These are phyloP conservation scores for Starmera pachycereana DNA, from an alignment of 805 yeast genomes.

Conservation along the genomic window DNA sequence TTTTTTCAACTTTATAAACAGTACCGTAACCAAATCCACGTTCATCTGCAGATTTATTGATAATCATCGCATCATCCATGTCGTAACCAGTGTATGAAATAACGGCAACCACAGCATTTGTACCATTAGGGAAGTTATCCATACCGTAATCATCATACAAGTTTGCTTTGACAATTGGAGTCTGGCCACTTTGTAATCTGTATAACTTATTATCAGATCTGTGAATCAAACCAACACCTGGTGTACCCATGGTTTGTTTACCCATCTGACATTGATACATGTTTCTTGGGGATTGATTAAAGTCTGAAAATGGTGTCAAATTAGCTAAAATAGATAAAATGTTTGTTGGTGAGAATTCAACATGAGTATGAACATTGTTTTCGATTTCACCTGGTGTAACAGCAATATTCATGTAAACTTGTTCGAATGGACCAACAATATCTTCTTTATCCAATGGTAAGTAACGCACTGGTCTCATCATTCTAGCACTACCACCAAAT, in stretches of 20 bases:
- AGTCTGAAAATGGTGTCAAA: conserved; percentile 95
- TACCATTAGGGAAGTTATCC: conserved; percentile 98
- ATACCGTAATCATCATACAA: conserved; percentile 93
- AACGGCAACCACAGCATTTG: conserved; percentile 97
- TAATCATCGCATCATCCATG: conserved; percentile 99
- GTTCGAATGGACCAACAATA: conserved; percentile 95
- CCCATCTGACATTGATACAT: conserved; percentile 99
- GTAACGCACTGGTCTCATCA: conserved; percentile 93
- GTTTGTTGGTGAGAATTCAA: conserved; percentile 91
- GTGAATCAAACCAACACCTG: conserved; percentile 89
- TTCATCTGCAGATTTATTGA: conserved; percentile 94
- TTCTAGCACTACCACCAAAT: conserved; percentile 87
- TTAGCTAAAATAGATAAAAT: conserved; percentile 91
- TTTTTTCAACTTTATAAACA: conserved; percentile 87
- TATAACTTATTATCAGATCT: conserved; percentile 93
- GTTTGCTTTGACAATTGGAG: conserved; percentile 92
- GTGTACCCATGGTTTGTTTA: conserved; percentile 99
- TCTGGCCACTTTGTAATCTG: conserved; percentile 89
- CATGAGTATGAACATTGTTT: conserved; percentile 76
- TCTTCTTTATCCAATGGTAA: conserved; percentile 77
- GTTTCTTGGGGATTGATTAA: conserved; percentile 98
- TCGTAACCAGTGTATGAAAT: conserved; percentile 98
- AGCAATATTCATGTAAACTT: conserved; percentile 93
- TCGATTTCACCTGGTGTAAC: conserved; percentile 89
- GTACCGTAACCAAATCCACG: conserved; percentile 98